Evolutionary conservation across 257 asterid genomes (phyloP), one percentile per base, ranked within the genome.

Genomic region (Paraleonurus japonicus): DNA sequence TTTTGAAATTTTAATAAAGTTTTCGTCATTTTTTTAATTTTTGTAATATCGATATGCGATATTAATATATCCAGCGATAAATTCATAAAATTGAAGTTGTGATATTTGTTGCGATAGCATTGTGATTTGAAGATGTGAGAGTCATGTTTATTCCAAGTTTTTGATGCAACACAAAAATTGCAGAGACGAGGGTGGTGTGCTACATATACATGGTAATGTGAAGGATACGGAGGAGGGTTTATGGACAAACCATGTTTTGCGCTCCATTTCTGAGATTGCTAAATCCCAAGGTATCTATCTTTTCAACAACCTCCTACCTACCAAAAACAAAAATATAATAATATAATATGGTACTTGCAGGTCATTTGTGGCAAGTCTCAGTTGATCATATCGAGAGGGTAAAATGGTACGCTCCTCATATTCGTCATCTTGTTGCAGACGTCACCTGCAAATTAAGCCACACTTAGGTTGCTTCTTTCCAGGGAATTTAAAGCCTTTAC

Each of bases 381-480:
- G 82, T 88, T 2, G 84, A 87, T 19, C 98, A 92, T 15, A 70
- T 88, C 0, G 98, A 92, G 83, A 90, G 96, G 74, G 99, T 95
- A 50, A 95, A 95, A 81, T 89, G 98, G 96, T 95, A 95, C 32
- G 99, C 97, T 26, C 99, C 99, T 4, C 97, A 78, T 60, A 83
- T 89, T 13, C 96, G 98, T 39, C 99, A 95, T 80, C 89, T 95
- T 24, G 99, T 95, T 30, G 87, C 80, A 16, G 98, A 95, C 62
- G 84, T 92, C 28, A 85, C 83, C 30, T 95, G 99, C 88, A 82
- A 70, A 74, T 51, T 43, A 20, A 63, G 60, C 68, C 50, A 58
- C 35, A 17, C 27, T 50, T 41, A 6, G 41, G 33, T 13, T 58
- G 63, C 63, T 27, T 5, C 4, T 13, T 58, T 58, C 17, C 13